Evolutionary conservation across 176 grass and related monocot species (phyloP).

Genomic region (Oryza brachyantha): DNA sequence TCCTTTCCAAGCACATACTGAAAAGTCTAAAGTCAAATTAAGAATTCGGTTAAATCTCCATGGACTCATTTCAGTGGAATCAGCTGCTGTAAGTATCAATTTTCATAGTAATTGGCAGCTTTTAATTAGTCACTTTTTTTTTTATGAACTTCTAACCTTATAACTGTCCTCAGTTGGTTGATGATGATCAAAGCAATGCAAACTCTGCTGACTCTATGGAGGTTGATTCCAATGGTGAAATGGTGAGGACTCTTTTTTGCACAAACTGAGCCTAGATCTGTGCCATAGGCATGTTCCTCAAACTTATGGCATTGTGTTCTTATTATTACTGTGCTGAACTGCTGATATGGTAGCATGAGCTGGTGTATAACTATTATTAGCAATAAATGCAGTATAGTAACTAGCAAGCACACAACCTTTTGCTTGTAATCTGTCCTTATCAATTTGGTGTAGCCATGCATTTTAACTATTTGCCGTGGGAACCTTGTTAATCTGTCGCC

Average conservation of each 20-base stretch:
- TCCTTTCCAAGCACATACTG: constrained; percentile 62
- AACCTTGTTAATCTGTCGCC: constrained; percentile 3
- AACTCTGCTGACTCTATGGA: constrained; percentile 51
- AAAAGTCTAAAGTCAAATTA: constrained; percentile 81
- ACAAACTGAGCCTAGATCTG: constrained; percentile 2
- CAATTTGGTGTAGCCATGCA: neutral
- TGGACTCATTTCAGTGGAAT: constrained; percentile 86
- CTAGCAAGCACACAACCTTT: constrained; percentile 10
- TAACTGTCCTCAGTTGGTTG: constrained; percentile 56
- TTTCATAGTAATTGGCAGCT: constrained; percentile 16
- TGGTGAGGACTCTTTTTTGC: constrained; percentile 33
- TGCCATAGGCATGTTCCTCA: constrained; percentile 10
- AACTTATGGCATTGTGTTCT: neutral
- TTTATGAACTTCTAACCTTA: constrained; percentile 22
- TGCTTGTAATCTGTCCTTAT: neutral
- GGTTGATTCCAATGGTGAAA: constrained; percentile 38
- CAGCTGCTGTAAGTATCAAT: constrained; percentile 65
- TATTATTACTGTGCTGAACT: neutral
- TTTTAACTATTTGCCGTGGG: neutral
- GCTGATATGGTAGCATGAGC: too few relatives aligned
- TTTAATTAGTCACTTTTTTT: constrained; percentile 20
- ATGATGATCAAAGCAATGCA: constrained; percentile 51
- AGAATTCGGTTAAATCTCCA: constrained; percentile 86
- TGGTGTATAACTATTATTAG: neutral
- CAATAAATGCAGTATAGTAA: neutral